These are phyloP conservation scores for Vicia sativa DNA, from an alignment of 306 rosid species.

Conservation along the genomic window DNA sequence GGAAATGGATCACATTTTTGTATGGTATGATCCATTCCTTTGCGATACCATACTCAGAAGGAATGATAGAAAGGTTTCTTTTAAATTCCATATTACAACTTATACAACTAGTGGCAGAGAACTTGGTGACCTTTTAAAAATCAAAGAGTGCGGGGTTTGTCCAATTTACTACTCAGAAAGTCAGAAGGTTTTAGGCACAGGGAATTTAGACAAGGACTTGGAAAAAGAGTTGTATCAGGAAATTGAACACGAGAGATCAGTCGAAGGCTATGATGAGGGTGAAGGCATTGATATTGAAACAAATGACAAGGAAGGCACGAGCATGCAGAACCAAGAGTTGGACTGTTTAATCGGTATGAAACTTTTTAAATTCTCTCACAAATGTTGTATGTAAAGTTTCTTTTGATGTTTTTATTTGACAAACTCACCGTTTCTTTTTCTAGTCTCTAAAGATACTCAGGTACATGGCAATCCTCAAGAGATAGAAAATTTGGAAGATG, in stretches of 20 bases:
- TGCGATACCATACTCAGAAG: constrained; percentile 11
- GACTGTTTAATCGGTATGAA: constrained; percentile 1
- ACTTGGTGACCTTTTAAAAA: background rate
- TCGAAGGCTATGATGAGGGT: background rate
- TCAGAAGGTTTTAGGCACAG: background rate
- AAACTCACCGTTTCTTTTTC: background rate
- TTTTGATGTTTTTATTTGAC: background rate
- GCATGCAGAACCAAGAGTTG: background rate
- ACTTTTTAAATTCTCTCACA: background rate
- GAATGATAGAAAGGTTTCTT: background rate
- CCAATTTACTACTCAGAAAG: constrained; percentile 16
- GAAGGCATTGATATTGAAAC: background rate
- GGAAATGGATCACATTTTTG: constrained; percentile 22
- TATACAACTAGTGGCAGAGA: background rate
- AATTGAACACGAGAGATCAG: constrained; percentile 2
- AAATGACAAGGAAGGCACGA: background rate
- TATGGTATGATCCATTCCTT: constrained; percentile 34
- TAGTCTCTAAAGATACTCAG: constrained; percentile 12
- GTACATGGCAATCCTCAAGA: background rate
- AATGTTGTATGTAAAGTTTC: background rate
- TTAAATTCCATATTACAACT: constrained; percentile 8
- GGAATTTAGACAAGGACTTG: constrained; percentile 6
- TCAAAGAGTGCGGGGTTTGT: constrained; percentile 25
- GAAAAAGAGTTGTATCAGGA: background rate
- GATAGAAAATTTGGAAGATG: background rate